Base-by-base conservation (phyloP, 2,329 filamentous ascomycete genomes). In the Ophiosphaerella narmari region DNA sequence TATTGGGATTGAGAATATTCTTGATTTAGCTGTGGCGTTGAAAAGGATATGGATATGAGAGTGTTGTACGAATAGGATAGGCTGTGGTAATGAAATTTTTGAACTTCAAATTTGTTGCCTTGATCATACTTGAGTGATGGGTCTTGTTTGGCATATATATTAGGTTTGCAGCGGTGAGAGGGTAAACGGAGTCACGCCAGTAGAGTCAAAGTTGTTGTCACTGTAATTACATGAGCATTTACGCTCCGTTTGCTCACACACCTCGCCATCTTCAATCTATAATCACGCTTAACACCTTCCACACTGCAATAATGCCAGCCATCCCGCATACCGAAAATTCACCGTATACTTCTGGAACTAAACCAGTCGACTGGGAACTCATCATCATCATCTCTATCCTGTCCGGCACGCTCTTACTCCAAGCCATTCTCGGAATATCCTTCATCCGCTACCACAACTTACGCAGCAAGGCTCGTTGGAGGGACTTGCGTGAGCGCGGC, bases 381-480 rank as follows among this genome's bases (percentile, higher is more conserved):
- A 16, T 51, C 33, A 45, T 35, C 36, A 14, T 48, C 24, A 5
- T 55, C 11, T 8, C 49, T 26, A 24, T 9, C n/a, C 47, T 60
- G 2, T 11, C 21, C 12, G 33, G 41, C 18, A 46, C 50, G 9
- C n/a, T 55, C 2, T 11, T 53, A 16, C 26, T 57, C 3, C 36
- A 57, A 34, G 21, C 23, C 3, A 1, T 46, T 7, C 21, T 49
- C 34, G 34, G 24, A 7, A 2, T 59, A 12, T 6, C 21, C 2
- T 39, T 23, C 21, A 40, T 60, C 16, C 33, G 39, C 18, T 21
- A 43, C 34, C 31, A 29, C 31, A 51, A 52, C 24, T 7, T 39
- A 18, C 43, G 32, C 37, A 54, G 49, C 33, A 57, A 60, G 39
- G 49, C 53, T 9, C 49, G 43, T 34, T 59, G 53, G 59, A 48